Evolutionary conservation across 257 asterid species (phyloP), one percentile per base, ranked within the genome.

Genomic region (Eustoma russellianum): DNA sequence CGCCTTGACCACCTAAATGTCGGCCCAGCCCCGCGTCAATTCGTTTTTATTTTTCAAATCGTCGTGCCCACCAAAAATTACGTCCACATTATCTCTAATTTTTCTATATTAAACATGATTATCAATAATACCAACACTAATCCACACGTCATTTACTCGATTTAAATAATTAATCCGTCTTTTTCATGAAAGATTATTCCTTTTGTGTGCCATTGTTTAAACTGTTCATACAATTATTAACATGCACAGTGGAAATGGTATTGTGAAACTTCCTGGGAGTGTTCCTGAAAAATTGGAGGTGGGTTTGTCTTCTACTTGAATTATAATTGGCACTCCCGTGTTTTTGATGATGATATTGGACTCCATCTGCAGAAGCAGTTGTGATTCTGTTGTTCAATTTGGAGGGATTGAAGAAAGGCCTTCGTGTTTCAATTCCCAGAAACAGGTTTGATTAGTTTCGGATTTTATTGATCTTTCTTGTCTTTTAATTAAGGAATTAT

Each of bases 1-100:
- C 52, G 79, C 76, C 69, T 64, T 72, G 83, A 76, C 85, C 61
- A 47, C 79, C 59, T 24, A 34, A 52, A 59, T 16, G 72, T 59
- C 30, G 30, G 30, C 30, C 12, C 75, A 73, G 79, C 80, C 52
- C 60, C 59, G 24, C 61, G 55, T 60, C 28, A 38, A 62, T 50
- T 28, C 30, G 2, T 24, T 24, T 24, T 24, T 4, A 24, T 3
- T 38, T 38, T 38, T 38, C 43, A 38, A 38, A 38, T 11, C 43
- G 43, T 7, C 43, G 43, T 7, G 6, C 43, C 43, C 43, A 38
- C 43, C 43, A 38, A 38, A 38, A 38, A 7, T 7, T 11, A 38
- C 9, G 43, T 11, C 43, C 43, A 1, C 12, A 7, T 38, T 38
- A 38, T 38, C 12, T 38, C 43, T 38, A 11, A 38, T 38, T 7